Evolutionary conservation across 208 protist species (phyloP), one percentile per base, ranked within the genome.

Genomic region (Leishmania turanica): DNA sequence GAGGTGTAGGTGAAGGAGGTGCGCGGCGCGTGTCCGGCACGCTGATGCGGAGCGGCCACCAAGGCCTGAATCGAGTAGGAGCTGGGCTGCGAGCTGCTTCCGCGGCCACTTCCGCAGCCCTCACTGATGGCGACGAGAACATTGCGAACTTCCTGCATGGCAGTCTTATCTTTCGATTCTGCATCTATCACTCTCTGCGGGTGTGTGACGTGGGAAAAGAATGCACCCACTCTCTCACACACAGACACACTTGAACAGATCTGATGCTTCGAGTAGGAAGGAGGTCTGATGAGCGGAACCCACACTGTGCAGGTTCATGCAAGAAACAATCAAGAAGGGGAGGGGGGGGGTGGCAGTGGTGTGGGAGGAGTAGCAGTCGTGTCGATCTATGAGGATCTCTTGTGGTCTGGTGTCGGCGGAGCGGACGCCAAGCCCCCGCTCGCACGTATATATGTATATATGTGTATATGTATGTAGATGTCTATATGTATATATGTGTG

Each of bases 1-100:
- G 82, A 80, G 13, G 82, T 75, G 76, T 83, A 88, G 71, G 77
- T 62, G 56, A 88, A 88, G 58, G 80, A 88, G 3, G 84, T 88
- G 31, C 84, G 84, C 17, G 84, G 84, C 4, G 84, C 80, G 24
- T 82, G 73, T 31, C 71, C 78, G 58, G 45, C 60, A 27, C 34
- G 64, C 40, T 21, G 62, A 27, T 17, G 68, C 24, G 31, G 42
- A 31, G 49, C 8, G 40, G 47, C 62, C 31, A 49, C 34, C 24
- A 19, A 49, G 62, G 62, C 51, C 65, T 60, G 31, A 60, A 45
- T 17, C 70, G 45, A 58, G 21, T 31, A 40, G n/a, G 54, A 60
- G 42, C 37, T 31, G 54, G 56, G 34, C 17, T 65, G 74, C 24
- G 72, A n/a, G 49, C 51, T 37, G 31, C 76, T 31, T 27, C 42